Evolutionary conservation across 2,329 filamentous ascomycete species (phyloP).

Genomic region (Pseudogymnoascus pannorum): DNA sequence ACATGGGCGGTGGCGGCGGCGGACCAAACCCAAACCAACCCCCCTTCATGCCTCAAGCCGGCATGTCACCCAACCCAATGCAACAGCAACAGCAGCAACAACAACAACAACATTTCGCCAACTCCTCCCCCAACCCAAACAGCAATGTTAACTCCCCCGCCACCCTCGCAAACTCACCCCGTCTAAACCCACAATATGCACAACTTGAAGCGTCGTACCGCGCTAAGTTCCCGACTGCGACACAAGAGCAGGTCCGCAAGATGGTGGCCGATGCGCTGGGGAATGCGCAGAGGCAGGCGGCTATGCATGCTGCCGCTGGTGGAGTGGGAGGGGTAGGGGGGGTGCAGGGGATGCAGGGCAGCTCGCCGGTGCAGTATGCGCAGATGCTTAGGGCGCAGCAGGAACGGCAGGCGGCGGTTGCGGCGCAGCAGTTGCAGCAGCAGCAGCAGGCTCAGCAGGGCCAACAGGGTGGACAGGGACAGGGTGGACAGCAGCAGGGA

Average conservation of each 20-base stretch:
- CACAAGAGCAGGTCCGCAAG: slow-evolving; percentile 46
- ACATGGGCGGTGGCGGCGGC: slow-evolving; percentile 17
- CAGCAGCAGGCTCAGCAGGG: slow-evolving; percentile 29
- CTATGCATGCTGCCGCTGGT: slow-evolving; percentile 37
- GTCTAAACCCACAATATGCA: slow-evolving; percentile 12
- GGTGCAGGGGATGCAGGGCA: slow-evolving; percentile 32
- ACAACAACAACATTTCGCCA: slow-evolving; percentile 38
- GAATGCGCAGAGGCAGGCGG: slow-evolving; percentile 36
- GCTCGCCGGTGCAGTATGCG: slow-evolving; percentile 39
- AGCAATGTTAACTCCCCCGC: neutral
- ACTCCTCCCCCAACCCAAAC: slow-evolving; percentile 26
- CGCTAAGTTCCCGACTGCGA: slow-evolving; percentile 29
- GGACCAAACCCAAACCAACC: slow-evolving; percentile 24
- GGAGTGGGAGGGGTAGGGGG: neutral
- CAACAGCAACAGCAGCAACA: slow-evolving; percentile 29
- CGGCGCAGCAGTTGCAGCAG: slow-evolving; percentile 21
- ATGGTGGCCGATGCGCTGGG: slow-evolving; percentile 34
- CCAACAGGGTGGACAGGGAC: slow-evolving; percentile 11
- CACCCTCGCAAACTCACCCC: too few relatives aligned
- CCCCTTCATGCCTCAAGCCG: slow-evolving; percentile 34
- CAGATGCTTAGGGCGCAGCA: slow-evolving; percentile 47
- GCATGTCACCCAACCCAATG: slow-evolving; percentile 43
- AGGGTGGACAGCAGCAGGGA: slow-evolving; percentile 13
- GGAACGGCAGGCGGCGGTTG: slow-evolving; percentile 29
- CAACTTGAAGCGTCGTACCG: slow-evolving; percentile 21